Percentiles rank a stretch among this genome's conserved stretches.
phyloP scores from a whole-genome alignment of 805 yeast species.

The Candida rishiriensis region DNA sequence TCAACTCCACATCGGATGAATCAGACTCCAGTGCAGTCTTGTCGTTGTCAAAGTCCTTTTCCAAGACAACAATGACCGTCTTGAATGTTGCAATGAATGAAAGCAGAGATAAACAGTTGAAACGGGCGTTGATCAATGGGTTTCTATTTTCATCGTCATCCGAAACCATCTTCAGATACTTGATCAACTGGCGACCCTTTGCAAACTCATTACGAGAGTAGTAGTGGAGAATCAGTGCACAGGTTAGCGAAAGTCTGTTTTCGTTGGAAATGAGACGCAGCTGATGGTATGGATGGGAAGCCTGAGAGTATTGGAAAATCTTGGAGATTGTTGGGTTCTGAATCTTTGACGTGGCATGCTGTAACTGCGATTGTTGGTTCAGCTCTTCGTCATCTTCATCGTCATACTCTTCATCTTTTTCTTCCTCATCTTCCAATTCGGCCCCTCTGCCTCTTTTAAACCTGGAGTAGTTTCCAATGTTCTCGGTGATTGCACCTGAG shows the following conservation, averaged over 20 bases:
- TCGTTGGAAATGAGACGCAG: constrained; percentile 23
- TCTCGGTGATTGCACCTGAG: constrained; percentile 8
- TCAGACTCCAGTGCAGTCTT: neutral
- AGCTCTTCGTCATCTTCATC: constrained; percentile 1
- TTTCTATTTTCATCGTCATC: constrained; percentile 4
- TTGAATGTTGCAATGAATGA: constrained; percentile 26
- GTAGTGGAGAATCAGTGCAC: constrained; percentile 27
- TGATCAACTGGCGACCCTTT: constrained; percentile 22
- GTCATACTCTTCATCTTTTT: constrained; percentile 4
- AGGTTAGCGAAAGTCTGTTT: constrained; percentile 26
- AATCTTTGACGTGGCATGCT: neutral
- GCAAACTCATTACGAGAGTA: constrained; percentile 16
- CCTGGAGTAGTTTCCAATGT: neutral
- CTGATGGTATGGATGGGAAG: constrained; percentile 8
- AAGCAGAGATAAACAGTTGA: constrained; percentile 24
- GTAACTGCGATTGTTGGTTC: neutral
- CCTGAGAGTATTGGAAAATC: constrained; percentile 12
- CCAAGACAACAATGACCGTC: constrained; percentile 18
- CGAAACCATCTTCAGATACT: constrained; percentile 18
- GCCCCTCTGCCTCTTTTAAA: constrained; percentile 5
- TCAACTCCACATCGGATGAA: neutral
- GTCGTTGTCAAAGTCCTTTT: constrained; percentile 13
- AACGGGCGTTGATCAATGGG: constrained; percentile 1
- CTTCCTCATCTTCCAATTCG: constrained; percentile 5
- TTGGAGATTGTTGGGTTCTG: constrained; percentile 10